phyloP scores from a whole-genome alignment of 768 basidiomycete genomes.

The Collybiopsis confluens region DNA sequence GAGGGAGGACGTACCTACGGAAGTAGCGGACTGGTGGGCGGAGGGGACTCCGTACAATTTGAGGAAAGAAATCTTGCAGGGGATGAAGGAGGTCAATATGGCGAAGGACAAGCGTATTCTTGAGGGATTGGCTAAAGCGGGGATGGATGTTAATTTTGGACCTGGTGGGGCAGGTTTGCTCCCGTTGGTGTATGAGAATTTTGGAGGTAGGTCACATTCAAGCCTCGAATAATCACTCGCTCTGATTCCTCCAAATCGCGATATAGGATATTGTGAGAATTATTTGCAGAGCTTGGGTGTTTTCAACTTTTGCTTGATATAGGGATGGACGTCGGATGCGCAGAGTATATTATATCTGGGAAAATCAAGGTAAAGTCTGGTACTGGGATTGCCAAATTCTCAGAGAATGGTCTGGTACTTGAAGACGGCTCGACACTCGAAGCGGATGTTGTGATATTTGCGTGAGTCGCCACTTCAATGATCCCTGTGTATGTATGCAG shows the following conservation, averaged over 20 bases:
- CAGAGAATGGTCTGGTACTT: slow-evolving; percentile 29
- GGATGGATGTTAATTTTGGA: slow-evolving; percentile 31
- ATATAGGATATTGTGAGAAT: not conserved
- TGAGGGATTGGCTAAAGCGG: slow-evolving; percentile 29
- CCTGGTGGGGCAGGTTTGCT: slow-evolving; percentile 25
- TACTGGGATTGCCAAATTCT: slow-evolving; percentile 33
- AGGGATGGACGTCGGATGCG: slow-evolving; percentile 45
- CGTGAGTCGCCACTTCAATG: slow-evolving; percentile 22
- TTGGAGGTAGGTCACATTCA: slow-evolving; percentile 31
- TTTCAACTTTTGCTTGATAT: not conserved
- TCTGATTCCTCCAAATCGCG: not conserved
- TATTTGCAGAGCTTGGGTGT: slow-evolving; percentile 8
- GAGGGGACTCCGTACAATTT: slow-evolving; percentile 12
- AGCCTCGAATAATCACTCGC: too few relatives aligned
- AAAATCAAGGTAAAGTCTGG: slow-evolving; percentile 59
- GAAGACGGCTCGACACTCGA: slow-evolving; percentile 32
- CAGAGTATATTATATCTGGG: slow-evolving; percentile 47
- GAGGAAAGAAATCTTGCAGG: slow-evolving; percentile 5
- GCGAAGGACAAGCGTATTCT: slow-evolving; percentile 23
- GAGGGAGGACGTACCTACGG: slow-evolving; percentile 17
- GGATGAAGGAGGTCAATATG: not conserved
- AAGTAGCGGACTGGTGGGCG: slow-evolving; percentile 19
- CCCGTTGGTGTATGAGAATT: slow-evolving; percentile 22
- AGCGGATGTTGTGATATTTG: slow-evolving; percentile 44
- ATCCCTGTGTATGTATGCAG: not conserved